Base-by-base conservation (phyloP, 2,329 filamentous ascomycete genomes). In the Colletotrichum siamense region DNA sequence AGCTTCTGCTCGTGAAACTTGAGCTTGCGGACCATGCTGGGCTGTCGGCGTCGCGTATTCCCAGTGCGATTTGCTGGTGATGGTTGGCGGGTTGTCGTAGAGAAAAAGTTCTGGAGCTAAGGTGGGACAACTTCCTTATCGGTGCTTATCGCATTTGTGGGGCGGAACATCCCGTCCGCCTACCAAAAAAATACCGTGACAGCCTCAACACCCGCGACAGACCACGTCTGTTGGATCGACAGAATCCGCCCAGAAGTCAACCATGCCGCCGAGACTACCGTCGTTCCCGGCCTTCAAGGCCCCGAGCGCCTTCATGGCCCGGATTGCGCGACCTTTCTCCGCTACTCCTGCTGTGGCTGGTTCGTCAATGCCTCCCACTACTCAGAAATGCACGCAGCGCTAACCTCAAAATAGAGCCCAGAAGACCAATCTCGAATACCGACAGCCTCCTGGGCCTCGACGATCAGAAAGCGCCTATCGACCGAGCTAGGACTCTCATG, bases 1-100 rank as follows among this genome's bases (percentile, higher is more conserved):
- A 99, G 94, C 91, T 97, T 98, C 84, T 97, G 93, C 92, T 99
- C 97, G 87, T 98, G 96, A 87, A 98, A 92, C 88, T 98, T 99
- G 83, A 99, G 92, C 89, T 98, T 96, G 81, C 97, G 94, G 80
- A 98, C 95, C 97, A 99, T 99, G 28, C 80, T 90, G 83, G 62
- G 64, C 71, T 69, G 24, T 34, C 12, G 34, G 18, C 44, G 36
- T 74, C 28, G 34, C 65, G 49, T 36, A 32, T 61, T 44, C 16
- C 57, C 59, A 28, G 26, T 26, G 16, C 24, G 34, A n/a, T 57
- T 39, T 65, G 59, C 64, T n/a, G 49, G 55, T 69, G 66, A 36
- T 61, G 55, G 28, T 52, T 61, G 44, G 32, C 66, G 28, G n/a
- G 44, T 39, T 59, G 65, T 70, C 65, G 52, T 30, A 30, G 24